Evolutionary conservation across 1,139 yeast genomes (phyloP).

Genomic region (Lodderomyces oxycetoniae): DNA sequence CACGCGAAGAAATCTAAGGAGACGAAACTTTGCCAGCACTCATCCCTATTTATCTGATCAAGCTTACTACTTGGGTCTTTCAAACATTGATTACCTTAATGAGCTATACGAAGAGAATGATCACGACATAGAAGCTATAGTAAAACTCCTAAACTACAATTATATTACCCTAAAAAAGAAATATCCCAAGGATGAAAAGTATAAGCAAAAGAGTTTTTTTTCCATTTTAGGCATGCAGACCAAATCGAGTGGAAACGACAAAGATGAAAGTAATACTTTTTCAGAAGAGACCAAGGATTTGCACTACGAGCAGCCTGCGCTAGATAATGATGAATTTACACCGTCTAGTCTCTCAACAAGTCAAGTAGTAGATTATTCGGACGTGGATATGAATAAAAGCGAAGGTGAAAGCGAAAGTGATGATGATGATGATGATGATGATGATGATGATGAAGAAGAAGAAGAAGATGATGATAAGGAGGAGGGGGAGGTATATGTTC

Average conservation of each 20-base stretch:
- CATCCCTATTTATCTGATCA: constrained; percentile 48
- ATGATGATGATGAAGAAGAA: not conserved
- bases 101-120: constrained; percentile 34
- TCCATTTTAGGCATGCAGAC: constrained; percentile 29
- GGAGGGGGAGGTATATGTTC: constrained; percentile 19
- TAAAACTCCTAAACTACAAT: constrained; percentile 32
- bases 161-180: constrained; percentile 29
- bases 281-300: not conserved
- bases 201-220: constrained; percentile 36
- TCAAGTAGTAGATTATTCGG: not conserved
- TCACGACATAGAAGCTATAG: constrained; percentile 30
- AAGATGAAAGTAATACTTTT: constrained; percentile 1
- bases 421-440: not conserved
- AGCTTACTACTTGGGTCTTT: constrained; percentile 42
- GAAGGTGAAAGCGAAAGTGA: constrained; percentile 2
- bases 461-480: constrained; percentile 5
- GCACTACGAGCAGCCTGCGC: not conserved
- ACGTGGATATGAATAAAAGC: not conserved
- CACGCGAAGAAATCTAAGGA: constrained; percentile 31
- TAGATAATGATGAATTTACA: not conserved
- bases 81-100: constrained; percentile 33
- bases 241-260: constrained; percentile 9
- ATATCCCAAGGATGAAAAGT: constrained; percentile 40
- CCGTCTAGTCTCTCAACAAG: not conserved
- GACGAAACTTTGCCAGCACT: constrained; percentile 43